Evolutionary conservation across 106 monocot species (phyloP).

Genomic region (Apostasia ramifera): DNA sequence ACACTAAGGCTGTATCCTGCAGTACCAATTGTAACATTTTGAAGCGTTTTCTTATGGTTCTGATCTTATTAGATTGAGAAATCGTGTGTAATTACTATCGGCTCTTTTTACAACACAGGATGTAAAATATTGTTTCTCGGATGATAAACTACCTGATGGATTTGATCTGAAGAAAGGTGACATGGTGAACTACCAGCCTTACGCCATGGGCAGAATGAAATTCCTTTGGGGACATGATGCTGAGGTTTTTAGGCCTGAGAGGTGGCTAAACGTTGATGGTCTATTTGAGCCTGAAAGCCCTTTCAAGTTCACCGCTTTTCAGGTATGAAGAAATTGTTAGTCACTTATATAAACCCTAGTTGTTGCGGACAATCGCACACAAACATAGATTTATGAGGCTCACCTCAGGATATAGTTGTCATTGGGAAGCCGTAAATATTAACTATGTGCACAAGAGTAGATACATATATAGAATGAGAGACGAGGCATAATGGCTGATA

Average conservation of each 20-base stretch:
- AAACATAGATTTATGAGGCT: too few relatives aligned
- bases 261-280: constrained; percentile 45
- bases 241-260: constrained; percentile 46
- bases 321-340: constrained; percentile 22
- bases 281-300: constrained; percentile 44
- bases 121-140: constrained; percentile 37
- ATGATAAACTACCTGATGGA: constrained; percentile 51
- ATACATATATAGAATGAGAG: too few relatives aligned
- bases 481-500: too few relatives aligned
- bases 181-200: constrained; percentile 39
- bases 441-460: too few relatives aligned
- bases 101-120: constrained; percentile 15
- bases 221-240: constrained; percentile 64
- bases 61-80: neutral
- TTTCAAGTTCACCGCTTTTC: constrained; percentile 59
- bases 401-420: too few relatives aligned
- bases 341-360: too few relatives aligned
- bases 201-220: constrained; percentile 61
- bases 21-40: constrained; percentile 38
- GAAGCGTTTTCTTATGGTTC: neutral
- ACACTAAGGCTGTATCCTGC: constrained; percentile 62
- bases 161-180: constrained; percentile 41
- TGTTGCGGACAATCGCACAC: too few relatives aligned
- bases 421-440: too few relatives aligned
- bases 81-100: too few relatives aligned